Percentiles rank a stretch among this genome's conserved stretches.
phyloP scores from a whole-genome alignment of 306 rosid genomes.

The Vicia villosa region DNA sequence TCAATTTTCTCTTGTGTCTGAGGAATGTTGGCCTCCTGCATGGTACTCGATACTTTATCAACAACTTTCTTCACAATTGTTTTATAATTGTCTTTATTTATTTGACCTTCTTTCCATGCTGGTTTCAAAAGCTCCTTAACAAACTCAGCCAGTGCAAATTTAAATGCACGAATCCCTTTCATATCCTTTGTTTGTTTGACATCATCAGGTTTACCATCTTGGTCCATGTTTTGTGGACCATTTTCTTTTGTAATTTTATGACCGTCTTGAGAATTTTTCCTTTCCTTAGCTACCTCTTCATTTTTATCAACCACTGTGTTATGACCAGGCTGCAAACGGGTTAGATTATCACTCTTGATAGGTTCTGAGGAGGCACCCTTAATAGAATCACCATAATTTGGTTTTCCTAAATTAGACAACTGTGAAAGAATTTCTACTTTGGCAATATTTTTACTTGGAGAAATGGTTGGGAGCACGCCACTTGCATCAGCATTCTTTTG shows the following conservation, averaged over 20 bases:
- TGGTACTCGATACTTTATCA: constrained; percentile 77
- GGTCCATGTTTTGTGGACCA: constrained; percentile 50
- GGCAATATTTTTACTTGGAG: constrained; percentile 40
- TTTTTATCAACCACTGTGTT: constrained; percentile 41
- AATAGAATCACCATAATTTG: constrained; percentile 40
- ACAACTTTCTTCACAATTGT: constrained; percentile 91
- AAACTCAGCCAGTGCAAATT: constrained; percentile 87
- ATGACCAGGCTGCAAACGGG: constrained; percentile 46
- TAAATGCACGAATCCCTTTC: constrained; percentile 84
- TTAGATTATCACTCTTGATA: constrained; percentile 42
- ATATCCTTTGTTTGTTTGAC: constrained; percentile 69
- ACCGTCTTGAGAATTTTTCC: constrained; percentile 49
- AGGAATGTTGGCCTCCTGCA: constrained; percentile 73
- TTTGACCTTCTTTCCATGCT: constrained; percentile 92
- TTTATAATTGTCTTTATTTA: constrained; percentile 86
- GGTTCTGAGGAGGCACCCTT: constrained; percentile 45
- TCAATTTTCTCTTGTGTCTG: constrained; percentile 87
- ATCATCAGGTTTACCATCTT: constrained; percentile 61
- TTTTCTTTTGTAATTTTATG: constrained; percentile 63
- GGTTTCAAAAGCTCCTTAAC: constrained; percentile 94
- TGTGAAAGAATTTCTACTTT: constrained; percentile 41
- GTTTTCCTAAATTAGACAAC: constrained; percentile 46
- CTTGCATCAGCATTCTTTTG: constrained; percentile 50
- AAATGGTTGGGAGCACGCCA: constrained; percentile 39
- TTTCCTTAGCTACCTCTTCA: constrained; percentile 47